Evolutionary conservation across 441 rosid genomes (phyloP).

Genomic region (Melastoma candidum): DNA sequence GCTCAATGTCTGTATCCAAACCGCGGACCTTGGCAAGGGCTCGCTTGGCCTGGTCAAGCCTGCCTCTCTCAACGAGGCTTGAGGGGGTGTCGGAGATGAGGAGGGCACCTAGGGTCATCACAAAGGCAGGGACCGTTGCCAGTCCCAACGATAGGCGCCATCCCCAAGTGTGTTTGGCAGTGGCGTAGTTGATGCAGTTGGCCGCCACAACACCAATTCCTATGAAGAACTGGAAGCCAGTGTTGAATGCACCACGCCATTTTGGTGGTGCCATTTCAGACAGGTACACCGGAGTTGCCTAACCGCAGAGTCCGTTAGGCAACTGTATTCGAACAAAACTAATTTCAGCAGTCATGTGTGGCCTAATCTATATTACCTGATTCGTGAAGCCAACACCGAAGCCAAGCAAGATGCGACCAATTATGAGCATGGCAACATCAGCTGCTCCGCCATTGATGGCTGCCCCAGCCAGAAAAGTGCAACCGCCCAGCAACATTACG

Average conservation of each 20-base stretch:
- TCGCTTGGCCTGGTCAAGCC: conserved; percentile 41
- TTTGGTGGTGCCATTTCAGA: conserved; percentile 77
- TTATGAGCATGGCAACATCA: conserved; percentile 56
- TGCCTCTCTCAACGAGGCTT: conserved; percentile 64
- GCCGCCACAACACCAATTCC: conserved; percentile 62
- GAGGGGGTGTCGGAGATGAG: conserved; percentile 59
- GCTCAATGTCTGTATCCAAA: conserved; percentile 30
- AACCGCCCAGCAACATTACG: conserved; percentile 58
- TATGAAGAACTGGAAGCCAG: conserved; percentile 64
- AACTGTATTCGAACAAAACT: no score
- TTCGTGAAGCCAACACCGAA: conserved; percentile 87
- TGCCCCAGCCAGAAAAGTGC: conserved; percentile 49
- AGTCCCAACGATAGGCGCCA: conserved; percentile 85
- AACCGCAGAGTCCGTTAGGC: no score
- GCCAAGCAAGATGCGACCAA: conserved; percentile 73
- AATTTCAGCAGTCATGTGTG: neutral
- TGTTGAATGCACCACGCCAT: conserved; percentile 78
- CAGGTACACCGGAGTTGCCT: conserved; percentile 78
- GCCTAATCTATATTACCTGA: conserved; percentile 30
- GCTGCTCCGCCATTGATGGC: conserved; percentile 60
- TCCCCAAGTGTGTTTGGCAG: conserved; percentile 46
- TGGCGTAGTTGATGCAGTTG: conserved; percentile 44
- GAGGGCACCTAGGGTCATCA: conserved; percentile 61
- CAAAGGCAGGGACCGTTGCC: conserved; percentile 50
- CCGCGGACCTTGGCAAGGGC: conserved; percentile 49